Conservation (phyloP, 345 rosid genomes). For the Draba incana region DNA sequence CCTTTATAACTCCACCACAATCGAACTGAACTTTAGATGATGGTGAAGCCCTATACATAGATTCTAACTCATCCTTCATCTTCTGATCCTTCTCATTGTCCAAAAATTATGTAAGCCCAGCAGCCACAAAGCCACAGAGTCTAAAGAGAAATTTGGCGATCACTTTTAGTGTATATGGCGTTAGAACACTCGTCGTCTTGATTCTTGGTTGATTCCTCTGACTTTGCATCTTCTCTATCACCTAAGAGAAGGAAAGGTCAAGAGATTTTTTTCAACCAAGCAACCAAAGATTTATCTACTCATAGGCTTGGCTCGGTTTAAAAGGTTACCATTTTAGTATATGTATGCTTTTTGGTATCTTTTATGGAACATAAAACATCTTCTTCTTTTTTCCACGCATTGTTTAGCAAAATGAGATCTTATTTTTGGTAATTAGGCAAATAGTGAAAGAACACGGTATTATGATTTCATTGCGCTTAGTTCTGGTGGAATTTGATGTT, state of each 20-base stretch:
- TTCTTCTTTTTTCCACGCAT: not conserved
- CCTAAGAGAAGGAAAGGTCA: conserved; percentile 85
- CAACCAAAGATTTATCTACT: conserved; percentile 61
- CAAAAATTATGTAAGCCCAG: too few relatives aligned
- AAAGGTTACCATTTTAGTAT: conserved; percentile 53
- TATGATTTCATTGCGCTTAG: too few relatives aligned
- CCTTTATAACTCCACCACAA: too few relatives aligned
- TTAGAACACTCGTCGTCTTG: too few relatives aligned
- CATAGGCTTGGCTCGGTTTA: conserved; percentile 65
- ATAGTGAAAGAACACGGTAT: conserved; percentile 45
- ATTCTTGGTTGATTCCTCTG: conserved; percentile 72
- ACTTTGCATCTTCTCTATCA: conserved; percentile 73
- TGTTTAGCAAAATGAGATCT: conserved; percentile 3
- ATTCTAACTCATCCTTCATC: not conserved
- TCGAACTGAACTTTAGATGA: not conserved
- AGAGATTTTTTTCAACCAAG: conserved; percentile 66
- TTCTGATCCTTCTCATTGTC: too few relatives aligned
- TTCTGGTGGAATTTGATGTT: too few relatives aligned
- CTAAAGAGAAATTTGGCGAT: too few relatives aligned
- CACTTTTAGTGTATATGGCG: too few relatives aligned
- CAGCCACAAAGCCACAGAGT: too few relatives aligned
- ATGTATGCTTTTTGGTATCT: not conserved
- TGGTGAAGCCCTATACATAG: conserved; percentile 2
- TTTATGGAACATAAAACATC: too few relatives aligned
- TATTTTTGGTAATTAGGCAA: conserved; percentile 38